Base-by-base conservation (phyloP, 208 protist genomes). In the Trypanosoma lewisi region DNA sequence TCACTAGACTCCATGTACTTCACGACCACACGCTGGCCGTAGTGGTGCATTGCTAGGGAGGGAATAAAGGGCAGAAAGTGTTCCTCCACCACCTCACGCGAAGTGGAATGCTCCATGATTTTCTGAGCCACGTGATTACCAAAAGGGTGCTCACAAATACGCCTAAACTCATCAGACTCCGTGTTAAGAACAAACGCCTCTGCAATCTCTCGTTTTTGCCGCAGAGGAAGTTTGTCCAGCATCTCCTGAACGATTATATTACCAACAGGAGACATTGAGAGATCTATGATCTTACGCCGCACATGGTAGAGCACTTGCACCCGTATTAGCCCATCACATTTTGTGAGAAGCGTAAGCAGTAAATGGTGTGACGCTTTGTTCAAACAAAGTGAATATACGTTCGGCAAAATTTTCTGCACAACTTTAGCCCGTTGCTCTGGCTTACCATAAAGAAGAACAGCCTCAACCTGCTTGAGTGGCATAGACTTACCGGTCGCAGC, bases 51-150 rank as follows among this genome's bases (percentile, higher is more conserved):
- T 4, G 76, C 70, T 23, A 95, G 74, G 1, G 41, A 34, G 2
- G 21, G 1, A 11, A 91, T 44, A 54, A 80, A 59, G 2, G 73
- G 81, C 37, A 81, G 7, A 25, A 96, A 74, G 36, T 39, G 27
- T 42, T 73, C 66, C 37, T 76, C 72, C 42, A 96, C 62, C 47
- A 93, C 64, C 52, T 91, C 85, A 1, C 76, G 71, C 31, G 82
- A 85, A 63, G 69, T 74, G 12, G 75, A 67, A 52, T 81, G 70
- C 63, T 93, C 85, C 65, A 96, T 81, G 39, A 96, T 52, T 78
- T 85, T 89, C 73, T 94, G 87, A 19, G 85, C 87, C 14, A 94
- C 83, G 63, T 91, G 84, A 59, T 96, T 96, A 33, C 90, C 90
- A 49, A 89, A 94, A 1, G 77, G 70, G 49, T 96, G 87, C 53